Evolutionary conservation across 768 basidiomycete genomes (phyloP), one percentile per base, ranked within the genome.

Genomic region (Leccinum boreale): DNA sequence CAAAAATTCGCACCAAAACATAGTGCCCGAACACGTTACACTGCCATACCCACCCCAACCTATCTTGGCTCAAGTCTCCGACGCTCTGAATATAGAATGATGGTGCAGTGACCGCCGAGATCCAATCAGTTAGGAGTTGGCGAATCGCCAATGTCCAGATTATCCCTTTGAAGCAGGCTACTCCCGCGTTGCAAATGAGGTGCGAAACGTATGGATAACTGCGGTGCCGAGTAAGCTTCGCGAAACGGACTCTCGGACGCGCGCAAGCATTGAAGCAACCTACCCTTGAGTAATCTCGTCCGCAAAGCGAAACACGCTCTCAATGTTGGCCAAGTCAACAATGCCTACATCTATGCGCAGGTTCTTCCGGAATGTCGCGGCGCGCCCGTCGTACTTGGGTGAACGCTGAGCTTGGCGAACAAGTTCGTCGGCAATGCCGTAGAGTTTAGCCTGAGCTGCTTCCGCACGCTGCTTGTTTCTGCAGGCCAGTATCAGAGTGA

Each of bases 11-110:
- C 65, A 93, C 92, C 62, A 94, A 73, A 28, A 79, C 79, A 67
- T 87, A 94, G 70, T 93, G 91, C 1, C 87, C 85, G 56, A 94
- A 92, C 26, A 92, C 73, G 64, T 94, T 94, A 58, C 84, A 88
- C 67, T 93, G 90, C 90, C 91, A 94, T 7, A 86, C 81, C 80
- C 81, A 87, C 3, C 92, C 92, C 0, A 92, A 72, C 5, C 86
- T 85, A 61, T 94, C 90, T 4, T 73, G 72, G 60, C 83, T 89
- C 51, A 79, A 62, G 60, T 85, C 80, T 8, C 88, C 90, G 11
- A 58, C 66, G 28, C 77, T 70, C 68, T 94, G 90, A 4, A 76
- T 57, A 65, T 86, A 81, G 70, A 70, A 92, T 14, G 53, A 62
- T 1, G 89, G 90, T 4, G 73, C 56, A 5, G 85, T 84, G 46